Percentiles rank a stretch among this genome's conserved stretches.
phyloP scores from a whole-genome alignment of 106 monocot species.

The Agapanthus africanus region DNA sequence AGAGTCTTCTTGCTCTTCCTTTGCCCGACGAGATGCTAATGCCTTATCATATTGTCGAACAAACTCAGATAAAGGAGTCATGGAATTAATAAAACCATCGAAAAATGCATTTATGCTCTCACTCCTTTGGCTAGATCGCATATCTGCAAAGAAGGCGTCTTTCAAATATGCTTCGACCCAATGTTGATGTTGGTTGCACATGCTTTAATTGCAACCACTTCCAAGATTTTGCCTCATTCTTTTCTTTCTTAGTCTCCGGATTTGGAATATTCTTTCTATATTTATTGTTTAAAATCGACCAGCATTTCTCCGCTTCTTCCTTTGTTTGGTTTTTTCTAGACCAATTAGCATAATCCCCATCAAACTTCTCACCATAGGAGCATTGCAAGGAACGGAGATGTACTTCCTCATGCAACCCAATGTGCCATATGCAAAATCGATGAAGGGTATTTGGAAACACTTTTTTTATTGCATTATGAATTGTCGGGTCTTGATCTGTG shows the following conservation, averaged over 20 bases:
- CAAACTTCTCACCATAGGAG: not conserved
- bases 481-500: constrained; percentile 8
- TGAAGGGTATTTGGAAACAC: constrained; percentile 10
- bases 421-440: constrained; percentile 7
- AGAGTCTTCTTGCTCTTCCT: constrained; percentile 22
- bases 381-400: not conserved
- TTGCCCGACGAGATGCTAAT: constrained; percentile 2
- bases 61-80: constrained; percentile 20
- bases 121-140: constrained; percentile 14
- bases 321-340: not conserved
- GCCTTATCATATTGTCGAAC: constrained; percentile 17
- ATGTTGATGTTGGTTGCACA: not conserved
- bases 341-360: not conserved
- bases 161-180: constrained; percentile 1
- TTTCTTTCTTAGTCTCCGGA: not conserved
- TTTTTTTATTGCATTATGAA: constrained; percentile 11
- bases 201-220: not conserved
- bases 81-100: constrained; percentile 19
- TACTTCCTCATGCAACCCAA: not conserved
- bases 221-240: not conserved
- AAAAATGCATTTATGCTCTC: too few species aligned
- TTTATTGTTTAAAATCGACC: not conserved
- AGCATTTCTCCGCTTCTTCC: not conserved
- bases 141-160: constrained; percentile 18
- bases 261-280: not conserved